Conservation (phyloP, 1,139 yeast species). For the Yamadazyma sp. region DNA sequence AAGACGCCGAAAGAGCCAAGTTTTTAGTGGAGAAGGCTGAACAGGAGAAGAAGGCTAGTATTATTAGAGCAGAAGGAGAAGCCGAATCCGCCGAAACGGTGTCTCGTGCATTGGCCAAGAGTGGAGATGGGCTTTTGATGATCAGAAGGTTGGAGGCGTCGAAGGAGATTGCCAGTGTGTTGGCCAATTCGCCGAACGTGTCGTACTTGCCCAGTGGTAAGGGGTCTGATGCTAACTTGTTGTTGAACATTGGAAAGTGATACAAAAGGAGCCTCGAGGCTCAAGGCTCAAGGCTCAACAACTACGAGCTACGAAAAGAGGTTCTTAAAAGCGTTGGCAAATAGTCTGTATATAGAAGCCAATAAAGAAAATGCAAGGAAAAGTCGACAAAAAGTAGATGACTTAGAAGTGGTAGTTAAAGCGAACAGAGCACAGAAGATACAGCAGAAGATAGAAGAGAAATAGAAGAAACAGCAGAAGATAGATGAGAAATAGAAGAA, state of each 20-base stretch:
- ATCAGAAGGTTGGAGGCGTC: constrained; percentile 97
- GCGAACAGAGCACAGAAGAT: no score
- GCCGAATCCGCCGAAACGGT: constrained; percentile 98
- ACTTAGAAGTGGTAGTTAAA: no score
- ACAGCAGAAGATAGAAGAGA: no score
- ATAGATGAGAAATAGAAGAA: no score
- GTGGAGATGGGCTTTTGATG: constrained; percentile 93
- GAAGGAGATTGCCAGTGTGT: constrained; percentile 87
- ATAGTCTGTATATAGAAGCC: constrained; percentile 7
- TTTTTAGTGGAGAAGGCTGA: constrained; percentile 95
- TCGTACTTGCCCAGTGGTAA: constrained; percentile 78
- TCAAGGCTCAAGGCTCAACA: no score
- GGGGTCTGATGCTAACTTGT: constrained; percentile 34
- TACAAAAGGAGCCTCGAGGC: no score
- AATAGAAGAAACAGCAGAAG: no score
- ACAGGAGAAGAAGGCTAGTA: constrained; percentile 93
- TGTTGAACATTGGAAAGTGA: constrained; percentile 42
- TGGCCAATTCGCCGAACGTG: constrained; percentile 80
- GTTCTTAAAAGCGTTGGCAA: no score
- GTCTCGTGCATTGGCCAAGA: constrained; percentile 87
- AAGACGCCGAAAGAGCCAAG: constrained; percentile 97
- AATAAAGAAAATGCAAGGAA: no score
- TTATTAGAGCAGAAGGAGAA: constrained; percentile 98
- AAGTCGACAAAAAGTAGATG: no score
- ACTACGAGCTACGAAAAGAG: no score